Percentiles rank a stretch among this genome's conserved stretches.
These are phyloP conservation scores for Lasiosphaeris hirsuta DNA, from an alignment of 495 filamentous ascomycete species.

Conservation along the genomic window DNA sequence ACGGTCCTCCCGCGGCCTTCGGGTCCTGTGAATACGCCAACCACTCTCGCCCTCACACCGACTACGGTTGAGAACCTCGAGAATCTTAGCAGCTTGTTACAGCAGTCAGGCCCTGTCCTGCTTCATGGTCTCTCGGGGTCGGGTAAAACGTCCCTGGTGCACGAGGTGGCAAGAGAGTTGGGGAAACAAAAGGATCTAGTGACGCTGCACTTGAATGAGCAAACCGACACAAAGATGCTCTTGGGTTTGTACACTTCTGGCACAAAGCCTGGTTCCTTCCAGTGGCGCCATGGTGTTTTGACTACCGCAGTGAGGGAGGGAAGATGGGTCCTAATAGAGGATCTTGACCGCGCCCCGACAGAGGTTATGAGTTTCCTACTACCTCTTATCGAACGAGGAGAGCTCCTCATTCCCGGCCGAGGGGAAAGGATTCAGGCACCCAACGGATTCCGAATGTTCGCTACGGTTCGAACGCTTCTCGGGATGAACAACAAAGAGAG, in stretches of 20 bases:
- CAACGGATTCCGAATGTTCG: conserved; percentile 82
- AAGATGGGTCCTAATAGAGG: conserved; percentile 94
- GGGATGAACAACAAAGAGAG: conserved; percentile 69
- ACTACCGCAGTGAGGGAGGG: conserved; percentile 92
- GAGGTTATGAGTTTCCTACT: conserved; percentile 89
- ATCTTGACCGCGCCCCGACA: conserved; percentile 91
- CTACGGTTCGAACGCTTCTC: conserved; percentile 76
- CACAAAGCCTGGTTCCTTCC: conserved; percentile 80
- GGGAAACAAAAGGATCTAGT: conserved; percentile 73
- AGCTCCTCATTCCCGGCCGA: conserved; percentile 80
- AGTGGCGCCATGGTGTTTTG: conserved; percentile 89
- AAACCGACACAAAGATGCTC: conserved; percentile 93
- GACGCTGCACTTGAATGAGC: conserved; percentile 92
- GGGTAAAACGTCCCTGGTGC: conserved; percentile 85
- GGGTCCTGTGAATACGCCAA: conserved; percentile 45
- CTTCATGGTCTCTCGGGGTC: conserved; percentile 80
- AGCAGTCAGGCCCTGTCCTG: conserved; percentile 64
- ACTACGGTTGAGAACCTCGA: conserved; percentile 70
- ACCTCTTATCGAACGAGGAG: conserved; percentile 82
- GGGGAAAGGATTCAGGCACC: conserved; percentile 81
- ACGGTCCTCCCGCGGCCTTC: conserved; percentile 65
- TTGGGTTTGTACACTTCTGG: conserved; percentile 89
- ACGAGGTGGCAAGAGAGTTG: conserved; percentile 74
- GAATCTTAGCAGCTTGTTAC: conserved; percentile 61
- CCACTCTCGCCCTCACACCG: conserved; percentile 64